Evolutionary conservation across 805 yeast genomes (phyloP).

Genomic region (Myxozyma geophila): DNA sequence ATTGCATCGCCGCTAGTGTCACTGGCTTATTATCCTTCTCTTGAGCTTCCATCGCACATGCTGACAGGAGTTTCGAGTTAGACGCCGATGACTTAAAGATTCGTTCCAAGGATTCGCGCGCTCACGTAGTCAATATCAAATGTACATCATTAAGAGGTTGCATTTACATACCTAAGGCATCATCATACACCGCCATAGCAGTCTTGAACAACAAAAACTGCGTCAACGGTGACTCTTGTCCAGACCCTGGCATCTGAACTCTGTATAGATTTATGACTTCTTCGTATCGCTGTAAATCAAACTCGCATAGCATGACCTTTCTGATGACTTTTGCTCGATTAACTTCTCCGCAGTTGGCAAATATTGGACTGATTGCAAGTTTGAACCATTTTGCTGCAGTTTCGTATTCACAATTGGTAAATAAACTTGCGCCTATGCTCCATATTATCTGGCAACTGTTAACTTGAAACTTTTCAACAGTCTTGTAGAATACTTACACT

Average conservation of each 20-base stretch:
- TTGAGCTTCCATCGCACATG: conserved; percentile 32
- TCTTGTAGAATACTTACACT: conserved; percentile 9
- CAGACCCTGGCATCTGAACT: conserved; percentile 9
- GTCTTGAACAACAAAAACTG: conserved; percentile 20
- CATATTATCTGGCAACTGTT: conserved; percentile 20
- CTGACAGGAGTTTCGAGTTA: conserved; percentile 12
- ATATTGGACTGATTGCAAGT: conserved; percentile 15
- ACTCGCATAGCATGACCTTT: conserved; percentile 27
- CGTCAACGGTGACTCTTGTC: conserved; percentile 22
- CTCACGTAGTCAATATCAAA: not conserved
- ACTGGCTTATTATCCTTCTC: conserved; percentile 22
- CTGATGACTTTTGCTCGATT: conserved; percentile 19
- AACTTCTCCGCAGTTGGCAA: conserved; percentile 17
- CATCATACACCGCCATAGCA: conserved; percentile 22
- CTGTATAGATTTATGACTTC: conserved; percentile 3
- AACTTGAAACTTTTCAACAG: not conserved
- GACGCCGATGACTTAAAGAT: conserved; percentile 9
- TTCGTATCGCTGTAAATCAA: conserved; percentile 12
- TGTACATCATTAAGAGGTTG: not conserved
- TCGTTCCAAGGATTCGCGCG: conserved; percentile 11
- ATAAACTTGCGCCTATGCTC: conserved; percentile 17
- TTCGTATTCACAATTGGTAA: conserved; percentile 12
- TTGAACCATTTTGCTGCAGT: conserved; percentile 16
- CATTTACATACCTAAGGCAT: conserved; percentile 7
- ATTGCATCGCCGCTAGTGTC: conserved; percentile 24